These are phyloP conservation scores for Pulveroboletus sp. DNA, from an alignment of 768 basidiomycete species.

Conservation along the genomic window DNA sequence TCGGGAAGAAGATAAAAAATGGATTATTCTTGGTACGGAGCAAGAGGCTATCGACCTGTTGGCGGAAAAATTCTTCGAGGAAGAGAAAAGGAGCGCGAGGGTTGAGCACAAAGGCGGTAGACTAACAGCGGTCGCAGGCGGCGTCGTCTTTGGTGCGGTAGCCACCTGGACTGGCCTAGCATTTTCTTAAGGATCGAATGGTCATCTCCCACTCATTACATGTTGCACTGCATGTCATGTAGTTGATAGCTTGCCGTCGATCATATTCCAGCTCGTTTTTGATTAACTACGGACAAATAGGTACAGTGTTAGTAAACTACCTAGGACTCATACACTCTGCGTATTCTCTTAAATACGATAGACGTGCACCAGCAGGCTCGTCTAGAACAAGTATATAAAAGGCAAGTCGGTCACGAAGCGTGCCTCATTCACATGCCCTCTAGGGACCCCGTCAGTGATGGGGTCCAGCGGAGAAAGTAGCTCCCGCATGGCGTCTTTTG, in stretches of 20 bases:
- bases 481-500: conserved; percentile 11
- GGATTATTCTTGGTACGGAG: conserved; percentile 52
- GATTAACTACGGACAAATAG: neutral
- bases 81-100: conserved; percentile 22
- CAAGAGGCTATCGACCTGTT: conserved; percentile 39
- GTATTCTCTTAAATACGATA: neutral
- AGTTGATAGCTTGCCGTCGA: neutral
- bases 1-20: conserved; percentile 31
- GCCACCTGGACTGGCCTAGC: conserved; percentile 59
- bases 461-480: neutral
- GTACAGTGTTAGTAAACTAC: conserved; percentile 1
- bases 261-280: neutral
- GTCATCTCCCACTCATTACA: neutral
- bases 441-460: neutral
- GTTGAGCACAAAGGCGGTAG: conserved; percentile 18
- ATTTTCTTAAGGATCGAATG: conserved; percentile 33
- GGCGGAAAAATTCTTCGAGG: conserved; percentile 25
- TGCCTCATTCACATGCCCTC: conserved; percentile 7
- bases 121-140: conserved; percentile 48
- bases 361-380: neutral
- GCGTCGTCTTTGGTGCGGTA: conserved; percentile 57
- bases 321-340: neutral
- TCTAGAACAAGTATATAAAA: neutral
- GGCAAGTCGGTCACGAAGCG: neutral
- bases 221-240: neutral